phyloP scores from a whole-genome alignment of 371 early-diverging fungal genomes.

The Syncephalastrum contaminatum region DNA sequence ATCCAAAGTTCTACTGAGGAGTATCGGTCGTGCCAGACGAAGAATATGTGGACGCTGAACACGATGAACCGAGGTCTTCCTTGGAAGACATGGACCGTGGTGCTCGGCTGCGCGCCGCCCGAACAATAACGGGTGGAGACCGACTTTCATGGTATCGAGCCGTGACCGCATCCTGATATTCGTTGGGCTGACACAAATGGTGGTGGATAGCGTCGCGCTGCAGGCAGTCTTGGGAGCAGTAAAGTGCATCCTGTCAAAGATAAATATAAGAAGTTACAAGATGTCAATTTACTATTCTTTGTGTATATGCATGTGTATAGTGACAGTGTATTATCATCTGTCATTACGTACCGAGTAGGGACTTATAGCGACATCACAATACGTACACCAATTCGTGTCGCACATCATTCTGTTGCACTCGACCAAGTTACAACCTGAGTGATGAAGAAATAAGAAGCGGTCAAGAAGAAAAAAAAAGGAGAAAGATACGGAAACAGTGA shows the following conservation, averaged over 20 bases:
- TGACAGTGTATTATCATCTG: background rate
- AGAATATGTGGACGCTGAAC: too few species aligned
- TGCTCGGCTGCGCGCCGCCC: too few species aligned
- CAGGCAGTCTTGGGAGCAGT: slow-evolving; percentile 8
- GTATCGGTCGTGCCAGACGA: too few species aligned
- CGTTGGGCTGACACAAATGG: slow-evolving; percentile 1
- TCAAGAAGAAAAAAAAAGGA: slow-evolving; percentile 2
- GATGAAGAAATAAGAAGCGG: background rate
- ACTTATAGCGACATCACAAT: slow-evolving; percentile 7
- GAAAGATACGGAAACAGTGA: background rate
- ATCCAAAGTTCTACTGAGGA: too few species aligned
- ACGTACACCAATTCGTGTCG: slow-evolving; percentile 14
- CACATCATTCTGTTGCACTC: slow-evolving; percentile 7
- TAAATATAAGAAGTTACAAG: background rate
- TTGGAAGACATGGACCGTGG: too few species aligned
- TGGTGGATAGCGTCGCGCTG: slow-evolving; percentile 6
- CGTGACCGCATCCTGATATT: too few species aligned
- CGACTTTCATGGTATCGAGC: too few species aligned
- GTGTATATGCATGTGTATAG: background rate
- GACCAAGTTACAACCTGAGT: too few species aligned
- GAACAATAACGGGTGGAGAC: too few species aligned
- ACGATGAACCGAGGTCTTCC: too few species aligned
- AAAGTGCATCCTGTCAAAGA: slow-evolving; percentile 8
- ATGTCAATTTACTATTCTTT: background rate
- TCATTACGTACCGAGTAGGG: slow-evolving; percentile 5